Evolutionary conservation across 1,284 basidiomycete species (phyloP), one percentile per base, ranked within the genome.

Genomic region (Sphagnurus paluster): DNA sequence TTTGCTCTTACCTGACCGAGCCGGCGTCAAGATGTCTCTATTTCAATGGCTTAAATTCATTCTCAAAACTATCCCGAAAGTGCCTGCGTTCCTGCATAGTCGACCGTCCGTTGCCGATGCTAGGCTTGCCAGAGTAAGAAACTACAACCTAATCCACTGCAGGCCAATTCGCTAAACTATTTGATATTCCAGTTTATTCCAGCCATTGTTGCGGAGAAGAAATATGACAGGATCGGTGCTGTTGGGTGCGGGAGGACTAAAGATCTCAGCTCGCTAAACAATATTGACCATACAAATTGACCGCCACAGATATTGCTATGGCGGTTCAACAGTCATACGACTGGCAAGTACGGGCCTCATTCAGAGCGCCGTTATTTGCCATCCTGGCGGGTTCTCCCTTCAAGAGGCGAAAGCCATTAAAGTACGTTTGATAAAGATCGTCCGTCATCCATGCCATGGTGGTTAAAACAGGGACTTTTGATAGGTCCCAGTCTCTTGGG

Each of bases 181-280:
- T 25, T 10, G 2, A 36, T 11, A 42, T 44, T 5, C 7, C 14
- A 82, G 80, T 78, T 82, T 58, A 67, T 80, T 13, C 50, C 59
- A 26, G 66, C 69, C 39, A 53, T 86, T 8, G 69, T 71, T 43
- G 63, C 65, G 8, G 71, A 80, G 50, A 79, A 76, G 55, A 69
- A 74, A 23, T 85, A 85, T 57, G 70, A 74, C 24, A 77, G 74
- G 42, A 57, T 88, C 38, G 84, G 83, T 1, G 77, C 75, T 4
- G 71, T 84, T n/a, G 85, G 85, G 76, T 82, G 55, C 32, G 61
- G 43, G 5, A 46, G 4, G 21, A 13, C 21, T 35, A 40, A n/a
- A 25, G 28, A 13, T 14, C 20, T 21, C 10, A 26, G 25, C 25
- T 26, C 6, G 11, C 6, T 7, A 11, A 7, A 26, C 11, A 26